Base-by-base conservation (phyloP, 2,329 filamentous ascomycete genomes). In the Apiospora saccharicola region DNA sequence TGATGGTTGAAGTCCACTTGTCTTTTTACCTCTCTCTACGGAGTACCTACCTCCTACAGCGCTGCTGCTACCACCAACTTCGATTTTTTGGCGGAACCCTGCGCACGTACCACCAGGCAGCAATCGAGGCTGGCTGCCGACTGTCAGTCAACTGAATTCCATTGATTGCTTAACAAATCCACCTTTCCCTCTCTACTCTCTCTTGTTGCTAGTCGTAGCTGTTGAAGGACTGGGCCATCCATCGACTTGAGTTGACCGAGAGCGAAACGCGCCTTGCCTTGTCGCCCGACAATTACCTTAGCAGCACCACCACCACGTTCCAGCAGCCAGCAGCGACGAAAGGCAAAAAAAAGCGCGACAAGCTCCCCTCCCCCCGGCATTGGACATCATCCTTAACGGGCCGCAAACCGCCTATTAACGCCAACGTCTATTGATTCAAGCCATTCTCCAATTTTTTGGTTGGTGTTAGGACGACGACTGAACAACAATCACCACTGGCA, bases 391-490 rank as follows among this genome's bases (percentile, higher is more conserved):
- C 57, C 57, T 64, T 64, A 64, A 64, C 57, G 57, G 57, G 57
- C 57, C 57, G 34, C 57, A 64, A 64, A 64, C 57, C 57, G 34
- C 57, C 57, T 64, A 64, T 64, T 41, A 41, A 64, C 57, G 57
- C 57, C 57, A 64, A 64, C 57, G 57, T 64, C 57, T 37, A 64
- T 41, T 64, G 34, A 41, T 64, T 61, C 57, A 64, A 64, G 57
- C 57, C 57, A 64, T 64, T 64, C 57, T 64, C 57, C 57, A 64
- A 64, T 64, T 64, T 64, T 64, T 64, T 64, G 57, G 57, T 64
- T 64, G 57, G 57, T n/a, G 34, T 64, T 37, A 64, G 57, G 57
- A 41, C 57, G 57, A 64, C 57, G 57, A 64, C 57, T 64, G 30
- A 37, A 64, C 57, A 64, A 41, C 57, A 64, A 64, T 64, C 57